Evolutionary conservation across 2,329 filamentous ascomycete species (phyloP).

Genomic region (Fusarium anguioides): DNA sequence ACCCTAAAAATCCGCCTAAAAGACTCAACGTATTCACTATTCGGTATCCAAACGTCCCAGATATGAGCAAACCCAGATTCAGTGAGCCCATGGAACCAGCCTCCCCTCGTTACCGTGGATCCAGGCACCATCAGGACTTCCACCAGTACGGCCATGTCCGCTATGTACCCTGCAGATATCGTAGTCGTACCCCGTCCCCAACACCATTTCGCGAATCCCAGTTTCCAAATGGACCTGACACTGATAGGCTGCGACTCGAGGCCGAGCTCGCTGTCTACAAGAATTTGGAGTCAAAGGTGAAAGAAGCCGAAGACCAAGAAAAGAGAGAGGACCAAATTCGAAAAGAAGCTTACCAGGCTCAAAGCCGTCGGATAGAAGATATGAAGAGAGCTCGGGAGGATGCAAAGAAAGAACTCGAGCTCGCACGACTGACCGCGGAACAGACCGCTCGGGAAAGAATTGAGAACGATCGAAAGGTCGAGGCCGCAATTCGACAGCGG

Average conservation of each 20-base stretch:
- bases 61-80: not conserved
- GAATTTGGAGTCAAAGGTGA: not conserved
- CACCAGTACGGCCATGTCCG: not conserved
- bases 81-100: no score
- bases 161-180: not conserved
- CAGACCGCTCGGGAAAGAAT: not conserved
- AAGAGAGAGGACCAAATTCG: not conserved
- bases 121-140: no score
- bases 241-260: not conserved
- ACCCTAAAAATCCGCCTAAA: no score
- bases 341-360: not conserved
- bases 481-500: not conserved
- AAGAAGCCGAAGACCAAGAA: not conserved
- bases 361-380: not conserved
- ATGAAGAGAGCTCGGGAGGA: not conserved
- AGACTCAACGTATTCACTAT: no score
- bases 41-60: not conserved
- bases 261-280: not conserved
- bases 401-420: not conserved
- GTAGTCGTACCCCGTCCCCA: not conserved
- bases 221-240: no score
- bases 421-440: not conserved
- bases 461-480: not conserved
- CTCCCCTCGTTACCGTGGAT: no score
- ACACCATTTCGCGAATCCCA: not conserved